Base-by-base conservation (phyloP, 495 filamentous ascomycete genomes). In the Pyronema domesticum region DNA sequence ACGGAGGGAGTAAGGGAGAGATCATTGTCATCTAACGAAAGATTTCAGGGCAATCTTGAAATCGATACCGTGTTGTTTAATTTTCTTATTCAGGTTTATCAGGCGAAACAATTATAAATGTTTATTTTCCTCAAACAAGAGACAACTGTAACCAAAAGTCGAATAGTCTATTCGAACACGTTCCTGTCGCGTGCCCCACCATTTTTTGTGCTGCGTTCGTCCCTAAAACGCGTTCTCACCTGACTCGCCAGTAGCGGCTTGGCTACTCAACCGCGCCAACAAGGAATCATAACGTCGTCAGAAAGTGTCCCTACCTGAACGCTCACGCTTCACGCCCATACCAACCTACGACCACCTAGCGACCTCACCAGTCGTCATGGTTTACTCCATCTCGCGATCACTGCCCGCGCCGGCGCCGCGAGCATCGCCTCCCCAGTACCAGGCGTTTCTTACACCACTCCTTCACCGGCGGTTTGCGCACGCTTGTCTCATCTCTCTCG, bases 371-470 rank as follows among this genome's bases (percentile, higher is more conserved):
- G 45, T 55, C 57, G 37, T 46, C 40, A 65, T 65, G 62, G 59
- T 65, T 45, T 59, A 55, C 10, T 65, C 62, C 49, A 65, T 65
- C 54, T 58, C 62, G 30, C 59, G 63, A 54, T 65, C 63, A 48
- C 63, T 62, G 46, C 63, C 63, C 7, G 55, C 59, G 7, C 56
- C 63, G 15, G 56, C 55, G n/a, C 42, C 46, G 30, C 54, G 62
- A 49, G 53, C 56, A 36, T 34, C 56, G 34, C 62, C 63, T n/a
- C 59, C 59, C 6, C 76, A 76, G 40, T 95, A 95, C 65, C 80
- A 89, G 71, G 84, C 94, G 63, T 88, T 93, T 68, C 70, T 96
- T 55, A 94, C 89, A 39, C 89, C 91, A 36, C 77, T 84, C 40
- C 70, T 96, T 51, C 91, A 98, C 67, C 75, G 85, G 59, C 76